Base-by-base conservation (phyloP, 345 rosid genomes). In the Hevea brasiliensis region DNA sequence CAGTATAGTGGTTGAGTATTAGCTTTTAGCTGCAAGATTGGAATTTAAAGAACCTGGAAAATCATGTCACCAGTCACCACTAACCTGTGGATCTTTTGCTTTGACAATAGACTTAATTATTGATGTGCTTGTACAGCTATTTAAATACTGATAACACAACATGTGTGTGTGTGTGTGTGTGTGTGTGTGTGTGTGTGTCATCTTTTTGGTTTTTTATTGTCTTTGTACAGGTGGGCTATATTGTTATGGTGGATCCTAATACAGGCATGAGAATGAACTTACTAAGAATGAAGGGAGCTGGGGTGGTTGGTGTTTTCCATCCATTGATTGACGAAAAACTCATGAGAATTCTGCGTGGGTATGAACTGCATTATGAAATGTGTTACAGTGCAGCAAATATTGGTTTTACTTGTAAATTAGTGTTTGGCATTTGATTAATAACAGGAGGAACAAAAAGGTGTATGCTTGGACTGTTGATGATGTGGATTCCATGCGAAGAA, bases 391-490 rank as follows among this genome's bases (percentile, higher is more conserved):
- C 37, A 1, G 37, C 37, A 32, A 32, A 32, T n/a, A n/a, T 32
- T 32, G 4, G 37, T 1, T 2, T 32, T 32, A 4, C 37, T 1
- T 32, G 37, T 32, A 32, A 32, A 32, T 32, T 32, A 32, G 37
- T 32, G 37, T 32, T 32, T 68, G 37, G 72, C 54, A 32, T 44
- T 2, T 73, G 50, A 12, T 18, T 72, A 61, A 80, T 29, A 51
- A 81, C 86, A 92, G 98, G 90, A 86, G 89, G 65, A 79, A 83
- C 35, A 89, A 88, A 81, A 85, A 83, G 83, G 92, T 89, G 5
- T 92, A 85, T 7, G 94, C 97, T 1, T 95, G 96, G 96, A 92
- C 99, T 18, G 98, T 91, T 0, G 97, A 95, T 73, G 94, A 92
- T 23, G 61, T 67, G 57, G 90, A 87, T 74, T 86, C 94, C 0